These are phyloP conservation scores for Penicillium sp. DNA, from an alignment of 2,329 filamentous ascomycete genomes.

Conservation along the genomic window DNA sequence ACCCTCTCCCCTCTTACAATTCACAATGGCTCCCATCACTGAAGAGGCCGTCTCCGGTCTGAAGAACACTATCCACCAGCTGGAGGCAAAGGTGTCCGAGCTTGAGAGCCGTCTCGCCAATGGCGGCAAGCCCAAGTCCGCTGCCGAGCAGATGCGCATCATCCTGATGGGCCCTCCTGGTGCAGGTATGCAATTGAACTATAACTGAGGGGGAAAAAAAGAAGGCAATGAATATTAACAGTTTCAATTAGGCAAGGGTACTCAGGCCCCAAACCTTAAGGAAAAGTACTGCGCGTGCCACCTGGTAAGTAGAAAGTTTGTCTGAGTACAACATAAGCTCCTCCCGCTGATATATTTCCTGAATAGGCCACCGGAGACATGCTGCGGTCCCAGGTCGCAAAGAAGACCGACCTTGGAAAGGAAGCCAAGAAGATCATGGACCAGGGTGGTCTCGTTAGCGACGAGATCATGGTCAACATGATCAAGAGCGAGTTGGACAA, in stretches of 20 bases:
- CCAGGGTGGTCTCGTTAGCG: constrained; percentile 91
- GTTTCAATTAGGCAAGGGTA: constrained; percentile 79
- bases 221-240: constrained; percentile 19
- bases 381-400: constrained; percentile 95
- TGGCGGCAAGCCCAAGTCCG: constrained; percentile 51
- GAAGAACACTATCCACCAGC: constrained; percentile 76
- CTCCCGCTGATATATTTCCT: constrained; percentile 17
- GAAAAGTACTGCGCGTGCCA: constrained; percentile 98
- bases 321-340: background rate
- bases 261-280: constrained; percentile 96
- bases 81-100: constrained; percentile 82
- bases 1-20: constrained; percentile 20
- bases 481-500: constrained; percentile 94
- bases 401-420: constrained; percentile 90
- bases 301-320: constrained; percentile 62
- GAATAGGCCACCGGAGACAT: constrained; percentile 93
- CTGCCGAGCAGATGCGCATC: constrained; percentile 77
- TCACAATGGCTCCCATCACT: constrained; percentile 82
- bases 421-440: constrained; percentile 99
- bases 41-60: constrained; percentile 78
- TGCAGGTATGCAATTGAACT: constrained; percentile 64
- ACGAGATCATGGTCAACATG: constrained; percentile 99
- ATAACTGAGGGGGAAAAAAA: background rate
- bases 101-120: constrained; percentile 70
- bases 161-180: constrained; percentile 96